Evolutionary conservation across 352 stramenopile species (phyloP).

Genomic region (Thraustochytrium sp.): DNA sequence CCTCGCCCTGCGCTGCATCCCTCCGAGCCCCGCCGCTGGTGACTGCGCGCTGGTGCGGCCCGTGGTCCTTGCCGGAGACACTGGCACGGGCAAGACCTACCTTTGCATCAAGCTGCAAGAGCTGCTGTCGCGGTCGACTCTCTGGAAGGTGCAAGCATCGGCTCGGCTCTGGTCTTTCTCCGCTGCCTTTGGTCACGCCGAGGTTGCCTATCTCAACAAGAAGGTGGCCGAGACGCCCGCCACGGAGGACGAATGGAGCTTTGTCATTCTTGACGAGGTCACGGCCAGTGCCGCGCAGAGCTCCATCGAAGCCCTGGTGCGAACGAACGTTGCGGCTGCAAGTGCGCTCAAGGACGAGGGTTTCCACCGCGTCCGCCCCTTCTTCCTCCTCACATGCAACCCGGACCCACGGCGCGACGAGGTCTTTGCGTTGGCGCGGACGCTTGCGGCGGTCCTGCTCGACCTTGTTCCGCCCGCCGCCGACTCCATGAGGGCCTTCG

Average conservation of each 20-base stretch:
- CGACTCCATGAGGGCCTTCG: not conserved
- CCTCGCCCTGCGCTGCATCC: not conserved
- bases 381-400: constrained; percentile 7
- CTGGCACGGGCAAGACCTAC: constrained; percentile 32
- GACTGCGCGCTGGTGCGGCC: not conserved
- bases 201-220: not conserved
- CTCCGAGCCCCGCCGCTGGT: not conserved
- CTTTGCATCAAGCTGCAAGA: constrained; percentile 36
- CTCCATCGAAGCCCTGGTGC: not conserved
- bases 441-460: not conserved
- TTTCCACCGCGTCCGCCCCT: too few relatives aligned
- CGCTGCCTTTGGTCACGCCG: not conserved
- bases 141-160: not conserved
- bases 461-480: not conserved
- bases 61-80: not conserved
- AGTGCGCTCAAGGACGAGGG: too few relatives aligned
- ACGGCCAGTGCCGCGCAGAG: constrained; percentile 33
- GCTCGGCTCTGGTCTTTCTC: constrained; percentile 15
- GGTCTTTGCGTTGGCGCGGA: not conserved
- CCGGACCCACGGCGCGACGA: not conserved
- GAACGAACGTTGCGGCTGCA: too few relatives aligned
- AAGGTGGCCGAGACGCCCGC: not conserved
- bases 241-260: too few relatives aligned
- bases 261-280: constrained; percentile 34
- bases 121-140: not conserved